These are phyloP conservation scores for Diaporthe longicolla DNA, from an alignment of 2,329 filamentous ascomycete genomes.

Conservation along the genomic window DNA sequence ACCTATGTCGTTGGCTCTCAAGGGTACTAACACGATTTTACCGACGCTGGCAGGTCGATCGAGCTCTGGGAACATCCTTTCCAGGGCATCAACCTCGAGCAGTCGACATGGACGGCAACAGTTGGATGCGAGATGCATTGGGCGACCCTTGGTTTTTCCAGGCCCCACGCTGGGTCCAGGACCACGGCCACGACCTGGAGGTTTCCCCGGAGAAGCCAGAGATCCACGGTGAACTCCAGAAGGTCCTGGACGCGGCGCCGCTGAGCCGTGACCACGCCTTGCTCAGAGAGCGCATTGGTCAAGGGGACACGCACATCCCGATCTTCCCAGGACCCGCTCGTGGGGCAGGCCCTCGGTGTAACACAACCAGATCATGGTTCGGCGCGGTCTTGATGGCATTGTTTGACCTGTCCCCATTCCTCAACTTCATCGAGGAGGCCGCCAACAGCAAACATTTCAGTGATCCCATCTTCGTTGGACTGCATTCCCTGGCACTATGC, in stretches of 20 bases:
- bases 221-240: neutral
- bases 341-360: too few relatives aligned
- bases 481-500: neutral
- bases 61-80: neutral
- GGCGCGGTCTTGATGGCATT: slow-evolving; percentile 14
- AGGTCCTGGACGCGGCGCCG: neutral
- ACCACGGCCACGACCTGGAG: neutral
- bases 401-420: slow-evolving; percentile 9
- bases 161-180: neutral
- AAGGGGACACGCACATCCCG: neutral
- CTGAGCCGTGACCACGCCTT: neutral
- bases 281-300: neutral
- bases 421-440: slow-evolving; percentile 13
- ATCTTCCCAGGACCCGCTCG: neutral
- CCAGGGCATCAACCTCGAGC: neutral
- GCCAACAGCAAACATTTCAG: neutral
- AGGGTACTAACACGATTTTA: neutral
- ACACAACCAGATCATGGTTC: neutral
- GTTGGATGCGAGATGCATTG: neutral
- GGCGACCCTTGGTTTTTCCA: neutral
- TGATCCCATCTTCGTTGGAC: neutral
- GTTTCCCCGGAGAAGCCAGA: neutral
- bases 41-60: neutral
- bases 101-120: neutral
- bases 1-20: neutral